Evolutionary conservation across 2,329 filamentous ascomycete genomes (phyloP), one percentile per base, ranked within the genome.

Genomic region (Fusarium protoensiforme): DNA sequence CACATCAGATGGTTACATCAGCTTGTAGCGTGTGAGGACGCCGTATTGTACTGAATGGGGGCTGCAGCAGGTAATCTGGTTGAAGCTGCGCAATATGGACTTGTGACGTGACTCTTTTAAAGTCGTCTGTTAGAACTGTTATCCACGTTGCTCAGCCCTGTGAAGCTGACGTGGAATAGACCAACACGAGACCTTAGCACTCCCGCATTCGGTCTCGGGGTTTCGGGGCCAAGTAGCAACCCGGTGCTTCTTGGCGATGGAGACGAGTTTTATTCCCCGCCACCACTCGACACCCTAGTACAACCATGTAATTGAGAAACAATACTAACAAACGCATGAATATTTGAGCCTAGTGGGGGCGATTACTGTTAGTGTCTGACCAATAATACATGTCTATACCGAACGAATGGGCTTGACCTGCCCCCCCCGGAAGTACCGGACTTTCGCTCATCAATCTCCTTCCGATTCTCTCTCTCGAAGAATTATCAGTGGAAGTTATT

Each of bases 131-230:
- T 18, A 6, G 43, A 27, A 27, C 24, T 29, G 24, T 48, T 16
- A 48, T n/a, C 9, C 9, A 24, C 24, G 7, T 48, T 48, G 24
- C 43, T 18, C 16, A 46, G 6, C 16, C 24, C 16, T 29, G 43
- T 48, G 43, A 48, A 33, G 48, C 29, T 54, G 27, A 54, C 48
- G 29, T 54, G 48, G 43, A 54, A 33, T 54, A 33, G n/a, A 20
- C 27, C 48, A 53, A 53, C 24, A 48, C 5, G 8, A 51, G 46
- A 9, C 24, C 48, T 22, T 10, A 10, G 22, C 43, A 48, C 16
- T n/a, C 54, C 10, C 35, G 22, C 36, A 10, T 24, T 29, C 16
- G 57, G 7, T 31, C 27, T 54, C 60, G 60, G 60, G 60, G 35
- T 54, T 22, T 62, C 60, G 60, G 60, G 35, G 24, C 16, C 24